phyloP scores from a whole-genome alignment of 305 asterid genomes.

The Fraxinus greggii region DNA sequence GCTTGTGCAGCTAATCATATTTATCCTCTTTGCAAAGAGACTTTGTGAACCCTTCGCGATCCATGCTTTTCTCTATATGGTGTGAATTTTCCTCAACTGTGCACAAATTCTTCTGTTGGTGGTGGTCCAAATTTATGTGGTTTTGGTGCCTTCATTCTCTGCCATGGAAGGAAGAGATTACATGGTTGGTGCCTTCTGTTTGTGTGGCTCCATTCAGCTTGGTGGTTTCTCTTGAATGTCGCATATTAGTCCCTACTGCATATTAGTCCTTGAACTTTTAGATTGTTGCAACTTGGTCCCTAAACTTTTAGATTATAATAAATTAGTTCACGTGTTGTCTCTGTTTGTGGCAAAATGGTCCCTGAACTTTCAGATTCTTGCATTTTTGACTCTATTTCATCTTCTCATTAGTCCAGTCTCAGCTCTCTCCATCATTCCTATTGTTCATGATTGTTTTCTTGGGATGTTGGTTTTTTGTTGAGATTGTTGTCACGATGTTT shows the following conservation, averaged over 20 bases:
- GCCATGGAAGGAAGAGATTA: neutral
- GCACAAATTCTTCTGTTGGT: neutral
- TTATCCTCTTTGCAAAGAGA: neutral
- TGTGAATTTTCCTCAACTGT: neutral
- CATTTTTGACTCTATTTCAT: neutral
- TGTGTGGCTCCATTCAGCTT: too few relatives aligned
- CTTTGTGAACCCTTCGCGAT: neutral
- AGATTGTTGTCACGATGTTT: neutral
- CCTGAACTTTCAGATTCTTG: neutral
- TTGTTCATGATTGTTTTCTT: neutral
- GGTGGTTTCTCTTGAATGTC: too few relatives aligned
- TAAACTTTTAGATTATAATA: neutral
- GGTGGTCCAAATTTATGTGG: neutral
- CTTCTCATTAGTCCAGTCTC: neutral
- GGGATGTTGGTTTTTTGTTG: neutral
- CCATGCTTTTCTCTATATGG: neutral
- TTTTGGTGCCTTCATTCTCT: neutral
- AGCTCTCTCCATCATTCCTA: neutral
- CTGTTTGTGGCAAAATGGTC: neutral
- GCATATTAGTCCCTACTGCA: neutral
- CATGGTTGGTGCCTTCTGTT: neutral
- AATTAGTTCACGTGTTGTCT: neutral
- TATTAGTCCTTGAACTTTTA: neutral
- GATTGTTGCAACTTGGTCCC: neutral
- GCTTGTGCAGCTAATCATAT: neutral